phyloP scores from a whole-genome alignment of 768 basidiomycete genomes.

The Leccinellum rugosiceps region DNA sequence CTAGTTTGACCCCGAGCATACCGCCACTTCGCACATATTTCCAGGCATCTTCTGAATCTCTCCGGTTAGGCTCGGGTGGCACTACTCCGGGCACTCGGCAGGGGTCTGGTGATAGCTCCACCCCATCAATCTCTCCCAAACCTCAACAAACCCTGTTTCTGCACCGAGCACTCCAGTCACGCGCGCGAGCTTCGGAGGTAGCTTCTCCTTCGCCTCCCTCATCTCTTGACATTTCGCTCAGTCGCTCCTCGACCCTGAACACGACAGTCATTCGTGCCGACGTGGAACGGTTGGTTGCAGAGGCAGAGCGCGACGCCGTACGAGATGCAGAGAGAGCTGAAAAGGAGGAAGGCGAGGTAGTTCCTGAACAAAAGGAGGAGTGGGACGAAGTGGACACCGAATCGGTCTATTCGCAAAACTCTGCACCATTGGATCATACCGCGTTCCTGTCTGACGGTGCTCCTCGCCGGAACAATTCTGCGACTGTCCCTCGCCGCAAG shows the following conservation, averaged over 20 bases:
- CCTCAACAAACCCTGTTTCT: slow-evolving; percentile 12
- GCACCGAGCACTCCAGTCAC: slow-evolving; percentile 20
- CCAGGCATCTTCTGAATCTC: neutral
- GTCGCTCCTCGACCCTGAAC: slow-evolving; percentile 7
- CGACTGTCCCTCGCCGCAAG: slow-evolving; percentile 4
- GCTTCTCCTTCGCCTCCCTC: neutral
- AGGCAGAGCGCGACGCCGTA: slow-evolving; percentile 14
- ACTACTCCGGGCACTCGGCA: neutral
- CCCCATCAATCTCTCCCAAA: neutral
- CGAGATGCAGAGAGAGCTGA: slow-evolving; percentile 9
- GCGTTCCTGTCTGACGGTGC: neutral
- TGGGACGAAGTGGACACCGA: neutral
- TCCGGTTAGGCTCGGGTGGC: neutral
- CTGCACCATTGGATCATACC: slow-evolving; percentile 18
- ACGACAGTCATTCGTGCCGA: slow-evolving; percentile 1
- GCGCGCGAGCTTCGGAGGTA: slow-evolving; percentile 15
- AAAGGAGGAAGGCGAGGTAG: neutral
- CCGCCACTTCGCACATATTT: slow-evolving; percentile 6
- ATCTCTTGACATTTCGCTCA: slow-evolving; percentile 2
- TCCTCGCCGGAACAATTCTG: slow-evolving; percentile 1
- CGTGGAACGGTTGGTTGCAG: slow-evolving; percentile 12
- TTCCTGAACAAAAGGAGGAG: neutral
- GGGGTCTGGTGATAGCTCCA: neutral
- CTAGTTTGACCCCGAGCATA: neutral
- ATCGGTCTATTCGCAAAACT: slow-evolving; percentile 26